Evolutionary conservation across 2,329 filamentous ascomycete genomes (phyloP).

Genomic region (Fusarium sp.): DNA sequence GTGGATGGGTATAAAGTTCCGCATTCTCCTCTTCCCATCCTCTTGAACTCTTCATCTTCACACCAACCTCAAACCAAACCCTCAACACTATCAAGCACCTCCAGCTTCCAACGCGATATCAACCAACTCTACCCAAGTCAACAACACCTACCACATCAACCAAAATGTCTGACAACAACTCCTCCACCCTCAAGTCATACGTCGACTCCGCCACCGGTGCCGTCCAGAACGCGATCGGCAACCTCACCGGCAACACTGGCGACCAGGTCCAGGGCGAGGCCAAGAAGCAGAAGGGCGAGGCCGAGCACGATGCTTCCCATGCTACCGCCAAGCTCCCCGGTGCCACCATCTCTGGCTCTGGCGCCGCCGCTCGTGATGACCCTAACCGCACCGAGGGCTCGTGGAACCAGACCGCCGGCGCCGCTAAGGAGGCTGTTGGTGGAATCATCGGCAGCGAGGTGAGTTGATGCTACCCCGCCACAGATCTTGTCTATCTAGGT

Average conservation of each 20-base stretch:
- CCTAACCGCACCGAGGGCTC: conserved; percentile 79
- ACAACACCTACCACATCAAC: conserved; percentile 21
- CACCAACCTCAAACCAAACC: conserved; percentile 22
- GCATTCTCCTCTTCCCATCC: conserved; percentile 47
- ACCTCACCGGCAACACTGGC: conserved; percentile 78
- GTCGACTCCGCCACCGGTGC: conserved; percentile 81
- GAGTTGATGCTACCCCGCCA: conserved; percentile 37
- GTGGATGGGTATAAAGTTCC: conserved; percentile 39
- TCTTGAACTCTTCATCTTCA: conserved; percentile 5
- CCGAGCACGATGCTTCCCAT: conserved; percentile 82
- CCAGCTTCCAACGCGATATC: conserved; percentile 11
- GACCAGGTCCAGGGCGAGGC: conserved; percentile 77
- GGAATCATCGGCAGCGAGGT: conserved; percentile 82
- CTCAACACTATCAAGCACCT: conserved; percentile 12
- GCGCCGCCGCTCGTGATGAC: conserved; percentile 80
- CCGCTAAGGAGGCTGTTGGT: conserved; percentile 86
- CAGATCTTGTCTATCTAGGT: not conserved
- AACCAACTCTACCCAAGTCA: conserved; percentile 13
- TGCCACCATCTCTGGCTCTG: conserved; percentile 77
- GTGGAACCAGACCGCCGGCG: conserved; percentile 92
- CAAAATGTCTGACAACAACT: conserved; percentile 53
- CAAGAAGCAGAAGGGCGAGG: conserved; percentile 76
- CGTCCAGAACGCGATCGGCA: conserved; percentile 80
- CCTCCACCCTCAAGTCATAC: conserved; percentile 86
- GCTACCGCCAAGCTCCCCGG: conserved; percentile 82